A percentile compares a stretch with the other conserved stretches of the same genome.
Conservation (phyloP, 2,329 filamentous ascomycete genomes). For the Alternaria arborescens region DNA sequence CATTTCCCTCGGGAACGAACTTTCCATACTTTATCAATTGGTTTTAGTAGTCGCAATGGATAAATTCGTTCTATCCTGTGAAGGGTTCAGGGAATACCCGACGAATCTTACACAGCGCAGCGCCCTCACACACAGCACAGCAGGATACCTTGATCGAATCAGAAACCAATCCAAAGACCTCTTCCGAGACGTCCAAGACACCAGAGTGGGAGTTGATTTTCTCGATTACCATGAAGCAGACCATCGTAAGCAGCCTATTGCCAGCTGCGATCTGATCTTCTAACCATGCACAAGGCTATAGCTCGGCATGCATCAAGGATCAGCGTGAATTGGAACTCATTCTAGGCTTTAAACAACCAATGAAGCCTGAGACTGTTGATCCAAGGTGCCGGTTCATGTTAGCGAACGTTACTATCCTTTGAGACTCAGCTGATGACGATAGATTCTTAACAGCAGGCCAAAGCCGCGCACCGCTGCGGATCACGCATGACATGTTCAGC, state of each 20-base stretch:
- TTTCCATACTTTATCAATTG: background rate
- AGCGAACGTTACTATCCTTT: background rate
- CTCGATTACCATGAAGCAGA: background rate
- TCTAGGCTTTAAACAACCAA: background rate
- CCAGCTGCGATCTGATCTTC: background rate
- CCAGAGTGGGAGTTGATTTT: background rate
- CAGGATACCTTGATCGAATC: background rate
- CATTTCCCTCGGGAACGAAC: accelerated
- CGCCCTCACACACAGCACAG: background rate
- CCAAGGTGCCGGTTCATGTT: conserved; percentile 28
- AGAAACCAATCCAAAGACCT: background rate
- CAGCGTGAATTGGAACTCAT: background rate
- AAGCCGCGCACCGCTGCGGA: conserved; percentile 23
- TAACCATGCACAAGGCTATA: background rate
- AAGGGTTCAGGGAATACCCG: background rate
- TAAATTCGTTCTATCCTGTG: background rate
- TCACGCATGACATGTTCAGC: conserved; percentile 27
- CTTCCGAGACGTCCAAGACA: background rate
- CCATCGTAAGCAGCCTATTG: background rate
- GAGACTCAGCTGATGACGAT: background rate
- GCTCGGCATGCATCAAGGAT: background rate
- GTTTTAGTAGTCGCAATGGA: no score
- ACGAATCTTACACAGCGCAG: background rate
- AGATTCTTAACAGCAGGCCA: conserved; percentile 31
- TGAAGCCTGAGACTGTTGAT: conserved; percentile 8